Percentiles rank a stretch among this genome's conserved stretches.
Evolutionary conservation across 148 eudicot species (phyloP).

Genomic region (Rhododendron mucronatum): DNA sequence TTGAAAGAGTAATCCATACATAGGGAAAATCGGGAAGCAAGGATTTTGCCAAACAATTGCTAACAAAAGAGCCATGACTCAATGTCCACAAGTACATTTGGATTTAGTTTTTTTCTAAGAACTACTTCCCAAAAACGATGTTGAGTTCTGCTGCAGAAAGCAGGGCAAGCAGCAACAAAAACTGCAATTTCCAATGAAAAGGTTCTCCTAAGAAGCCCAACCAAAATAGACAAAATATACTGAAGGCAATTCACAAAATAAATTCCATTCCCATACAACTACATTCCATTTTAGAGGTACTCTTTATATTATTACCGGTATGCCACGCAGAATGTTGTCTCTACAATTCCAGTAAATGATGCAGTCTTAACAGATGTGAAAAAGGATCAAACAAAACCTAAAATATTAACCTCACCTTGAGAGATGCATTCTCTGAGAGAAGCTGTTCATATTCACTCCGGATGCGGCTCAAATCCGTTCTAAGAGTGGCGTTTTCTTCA

Average conservation of each 20-base stretch:
- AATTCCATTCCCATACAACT: neutral
- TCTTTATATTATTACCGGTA: neutral
- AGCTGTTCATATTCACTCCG: conserved; percentile 76
- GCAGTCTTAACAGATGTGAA: neutral
- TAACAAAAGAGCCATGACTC: neutral
- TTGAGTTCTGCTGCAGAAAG: neutral
- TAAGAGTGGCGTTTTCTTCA: conserved; percentile 84
- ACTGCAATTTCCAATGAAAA: neutral
- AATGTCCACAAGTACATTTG: neutral
- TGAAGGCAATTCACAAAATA: neutral
- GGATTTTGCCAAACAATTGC: neutral
- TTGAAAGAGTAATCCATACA: neutral
- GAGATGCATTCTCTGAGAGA: conserved; percentile 57
- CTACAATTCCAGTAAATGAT: neutral
- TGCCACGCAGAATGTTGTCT: neutral
- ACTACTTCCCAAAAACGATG: neutral
- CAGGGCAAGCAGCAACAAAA: neutral
- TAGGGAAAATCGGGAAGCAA: neutral
- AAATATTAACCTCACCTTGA: conserved; percentile 50
- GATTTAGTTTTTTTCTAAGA: neutral
- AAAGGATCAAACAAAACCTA: neutral
- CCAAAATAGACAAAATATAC: neutral
- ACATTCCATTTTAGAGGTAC: neutral
- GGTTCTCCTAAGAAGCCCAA: neutral
- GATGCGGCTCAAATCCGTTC: conserved; percentile 66